Evolutionary conservation across 805 yeast species (phyloP).

Genomic region (Starmerella ratchasimensis): DNA sequence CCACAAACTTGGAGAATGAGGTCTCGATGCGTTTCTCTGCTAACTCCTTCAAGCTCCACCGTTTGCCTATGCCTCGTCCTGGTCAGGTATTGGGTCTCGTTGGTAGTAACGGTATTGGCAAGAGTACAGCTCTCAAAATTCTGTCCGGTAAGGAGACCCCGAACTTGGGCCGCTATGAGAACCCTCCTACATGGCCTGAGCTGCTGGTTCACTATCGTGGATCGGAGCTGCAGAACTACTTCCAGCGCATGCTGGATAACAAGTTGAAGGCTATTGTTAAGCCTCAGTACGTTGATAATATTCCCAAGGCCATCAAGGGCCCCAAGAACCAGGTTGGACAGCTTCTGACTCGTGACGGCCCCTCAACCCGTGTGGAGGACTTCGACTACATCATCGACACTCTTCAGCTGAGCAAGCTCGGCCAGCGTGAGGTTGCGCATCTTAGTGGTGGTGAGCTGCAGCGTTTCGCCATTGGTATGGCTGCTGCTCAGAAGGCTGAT

Average conservation of each 20-base stretch:
- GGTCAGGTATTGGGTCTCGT: conserved; percentile 97
- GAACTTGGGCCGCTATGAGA: conserved; percentile 82
- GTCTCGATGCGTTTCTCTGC: conserved; percentile 97
- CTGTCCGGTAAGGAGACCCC: conserved; percentile 97
- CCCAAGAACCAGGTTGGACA: conserved; percentile 73
- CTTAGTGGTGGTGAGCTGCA: conserved; percentile 98
- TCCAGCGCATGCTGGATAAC: conserved; percentile 87
- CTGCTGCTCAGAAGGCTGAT: conserved; percentile 86
- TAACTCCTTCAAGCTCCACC: conserved; percentile 89
- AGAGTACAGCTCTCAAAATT: conserved; percentile 91
- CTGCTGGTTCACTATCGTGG: conserved; percentile 88
- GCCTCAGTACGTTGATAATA: conserved; percentile 97
- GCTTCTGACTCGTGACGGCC: conserved; percentile 60
- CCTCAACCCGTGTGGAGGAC: conserved; percentile 41
- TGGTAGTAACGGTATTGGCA: conserved; percentile 98
- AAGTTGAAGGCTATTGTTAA: conserved; percentile 91
- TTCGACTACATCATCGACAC: conserved; percentile 52
- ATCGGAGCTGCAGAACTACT: conserved; percentile 89
- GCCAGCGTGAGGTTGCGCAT: conserved; percentile 77
- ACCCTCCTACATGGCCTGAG: conserved; percentile 97
- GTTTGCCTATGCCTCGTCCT: conserved; percentile 97
- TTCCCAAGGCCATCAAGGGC: conserved; percentile 91
- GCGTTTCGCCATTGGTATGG: conserved; percentile 95
- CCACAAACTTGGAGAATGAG: conserved; percentile 83
- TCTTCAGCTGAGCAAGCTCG: conserved; percentile 61